phyloP scores from a whole-genome alignment of 192 early-diverging fungal species.

The Backusella tarrabulga region DNA sequence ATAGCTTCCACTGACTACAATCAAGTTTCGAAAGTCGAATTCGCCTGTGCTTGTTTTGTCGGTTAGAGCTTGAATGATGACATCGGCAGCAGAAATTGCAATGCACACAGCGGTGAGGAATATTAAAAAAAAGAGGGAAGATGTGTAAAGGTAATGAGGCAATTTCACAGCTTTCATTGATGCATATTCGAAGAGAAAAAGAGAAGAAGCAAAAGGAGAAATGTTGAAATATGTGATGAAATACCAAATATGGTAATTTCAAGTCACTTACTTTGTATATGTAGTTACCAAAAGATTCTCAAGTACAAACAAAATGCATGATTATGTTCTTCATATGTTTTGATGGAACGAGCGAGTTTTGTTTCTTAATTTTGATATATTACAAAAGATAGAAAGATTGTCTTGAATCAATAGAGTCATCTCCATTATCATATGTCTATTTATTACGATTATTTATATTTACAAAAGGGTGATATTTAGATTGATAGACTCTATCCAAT shows the following conservation, averaged over 20 bases:
- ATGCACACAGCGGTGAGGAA: conserved; percentile 40
- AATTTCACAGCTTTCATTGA: conserved; percentile 14
- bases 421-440: too few species aligned
- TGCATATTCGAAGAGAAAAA: background rate
- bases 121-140: conserved; percentile 34
- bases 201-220: background rate
- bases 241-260: background rate
- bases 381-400: too few species aligned
- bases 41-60: conserved; percentile 25
- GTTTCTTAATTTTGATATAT: too few species aligned
- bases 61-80: conserved; percentile 51
- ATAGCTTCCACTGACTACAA: conserved; percentile 50
- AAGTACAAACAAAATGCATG: background rate
- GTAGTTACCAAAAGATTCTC: background rate
- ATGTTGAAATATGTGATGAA: background rate
- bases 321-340: background rate
- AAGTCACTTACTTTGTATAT: background rate
- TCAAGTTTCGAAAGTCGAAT: conserved; percentile 45
- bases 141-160: conserved; percentile 23
- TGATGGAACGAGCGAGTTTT: too few species aligned
- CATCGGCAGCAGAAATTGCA: conserved; percentile 51
- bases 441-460: too few species aligned
- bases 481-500: too few species aligned
- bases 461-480: too few species aligned
- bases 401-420: too few species aligned